Percentiles rank a stretch among this genome's conserved stretches.
Evolutionary conservation across 2,329 filamentous ascomycete genomes (phyloP).

Genomic region (Lithohypha guttulata): DNA sequence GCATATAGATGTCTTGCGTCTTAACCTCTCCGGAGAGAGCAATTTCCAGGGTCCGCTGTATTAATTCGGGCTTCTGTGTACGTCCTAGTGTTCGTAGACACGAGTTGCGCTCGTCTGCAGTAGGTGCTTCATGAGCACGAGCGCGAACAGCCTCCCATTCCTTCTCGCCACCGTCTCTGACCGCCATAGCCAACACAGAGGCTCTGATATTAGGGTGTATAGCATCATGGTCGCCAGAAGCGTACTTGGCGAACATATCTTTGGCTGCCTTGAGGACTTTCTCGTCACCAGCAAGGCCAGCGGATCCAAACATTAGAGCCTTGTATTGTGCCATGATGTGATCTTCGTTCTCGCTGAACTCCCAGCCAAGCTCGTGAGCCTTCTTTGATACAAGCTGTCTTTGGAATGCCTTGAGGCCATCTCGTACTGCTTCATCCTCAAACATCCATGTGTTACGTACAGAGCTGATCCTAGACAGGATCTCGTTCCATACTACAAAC

Average conservation of each 20-base stretch:
- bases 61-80: constrained; percentile 64
- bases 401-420: constrained; percentile 75
- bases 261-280: constrained; percentile 67
- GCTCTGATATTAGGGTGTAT: constrained; percentile 86
- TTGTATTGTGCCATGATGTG: constrained; percentile 95
- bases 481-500: constrained; percentile 92
- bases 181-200: constrained; percentile 72
- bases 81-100: constrained; percentile 75
- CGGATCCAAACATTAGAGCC: constrained; percentile 73
- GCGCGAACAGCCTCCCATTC: constrained; percentile 73
- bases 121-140: constrained; percentile 63
- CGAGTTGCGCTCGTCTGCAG: constrained; percentile 82
- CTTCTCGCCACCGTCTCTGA: constrained; percentile 74
- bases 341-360: constrained; percentile 71
- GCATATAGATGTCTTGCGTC: constrained; percentile 89
- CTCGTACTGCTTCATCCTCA: constrained; percentile 59
- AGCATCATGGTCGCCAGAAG: constrained; percentile 64
- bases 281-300: constrained; percentile 71
- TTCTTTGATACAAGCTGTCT: constrained; percentile 65
- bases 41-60: constrained; percentile 67
- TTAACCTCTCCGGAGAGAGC: constrained; percentile 73
- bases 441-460: constrained; percentile 82
- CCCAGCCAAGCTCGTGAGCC: constrained; percentile 80
- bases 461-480: constrained; percentile 65
- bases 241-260: constrained; percentile 82